Conservation (phyloP, 179 eudicot species). For the Spergularia azorica region DNA sequence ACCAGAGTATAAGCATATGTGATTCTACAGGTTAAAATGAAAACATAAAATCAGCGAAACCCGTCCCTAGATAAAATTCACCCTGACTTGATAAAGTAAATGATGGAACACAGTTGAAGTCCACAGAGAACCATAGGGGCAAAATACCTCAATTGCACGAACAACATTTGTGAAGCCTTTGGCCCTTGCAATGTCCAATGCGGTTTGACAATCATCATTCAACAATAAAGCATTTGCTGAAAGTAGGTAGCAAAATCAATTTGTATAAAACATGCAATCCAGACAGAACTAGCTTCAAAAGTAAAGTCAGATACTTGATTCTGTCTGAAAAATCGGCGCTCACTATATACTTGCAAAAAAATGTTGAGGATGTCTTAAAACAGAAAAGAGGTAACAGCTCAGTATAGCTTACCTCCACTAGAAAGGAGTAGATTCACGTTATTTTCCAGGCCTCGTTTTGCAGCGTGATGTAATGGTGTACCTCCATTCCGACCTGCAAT, state of each 20-base stretch:
- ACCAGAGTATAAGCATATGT: conserved; percentile 88
- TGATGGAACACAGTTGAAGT: background rate
- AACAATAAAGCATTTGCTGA: conserved; percentile 84
- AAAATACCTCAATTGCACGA: conserved; percentile 77
- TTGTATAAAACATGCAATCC: too few species aligned
- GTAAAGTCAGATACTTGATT: background rate
- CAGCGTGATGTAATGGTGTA: conserved; percentile 94
- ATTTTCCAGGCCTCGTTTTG: conserved; percentile 78
- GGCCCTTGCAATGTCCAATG: conserved; percentile 82
- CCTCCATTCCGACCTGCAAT: conserved; percentile 76
- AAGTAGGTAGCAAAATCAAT: conserved; percentile 13
- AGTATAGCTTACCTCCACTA: conserved; percentile 64
- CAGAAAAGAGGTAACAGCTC: background rate
- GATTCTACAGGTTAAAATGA: conserved; percentile 45
- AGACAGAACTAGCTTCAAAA: too few species aligned
- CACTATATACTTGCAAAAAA: too few species aligned
- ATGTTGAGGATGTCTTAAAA: background rate
- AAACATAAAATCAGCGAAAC: conserved; percentile 16
- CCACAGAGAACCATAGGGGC: background rate
- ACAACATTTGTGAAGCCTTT: conserved; percentile 72
- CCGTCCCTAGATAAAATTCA: background rate
- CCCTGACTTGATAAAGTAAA: background rate
- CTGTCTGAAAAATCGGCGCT: too few species aligned
- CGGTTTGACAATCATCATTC: conserved; percentile 93
- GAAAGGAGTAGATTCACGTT: conserved; percentile 76